Percentiles rank a stretch among this genome's conserved stretches.
Evolutionary conservation across 352 stramenopile species (phyloP).

Genomic region (Phytopythium kandeliae): DNA sequence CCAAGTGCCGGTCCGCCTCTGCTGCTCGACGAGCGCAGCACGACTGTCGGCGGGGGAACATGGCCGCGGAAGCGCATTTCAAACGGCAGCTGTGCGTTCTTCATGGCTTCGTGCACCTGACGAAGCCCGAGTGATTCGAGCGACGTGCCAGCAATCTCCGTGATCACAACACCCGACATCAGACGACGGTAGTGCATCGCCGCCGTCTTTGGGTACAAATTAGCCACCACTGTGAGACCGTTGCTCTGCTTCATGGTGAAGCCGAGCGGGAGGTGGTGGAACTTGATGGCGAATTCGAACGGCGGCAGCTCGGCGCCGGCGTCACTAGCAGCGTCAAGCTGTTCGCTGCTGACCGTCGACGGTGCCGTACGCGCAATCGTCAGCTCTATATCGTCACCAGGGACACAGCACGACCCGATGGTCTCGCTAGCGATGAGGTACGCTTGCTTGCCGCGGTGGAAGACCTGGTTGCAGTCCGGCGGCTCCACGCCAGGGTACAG

Average conservation of each 20-base stretch:
- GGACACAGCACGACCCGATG: constrained; percentile 43
- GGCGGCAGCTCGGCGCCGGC: constrained; percentile 4
- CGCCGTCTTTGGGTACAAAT: constrained; percentile 77
- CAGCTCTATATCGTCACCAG: constrained; percentile 65
- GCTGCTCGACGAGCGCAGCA: background rate
- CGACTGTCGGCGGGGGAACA: background rate
- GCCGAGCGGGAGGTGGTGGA: constrained; percentile 79
- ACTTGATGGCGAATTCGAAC: constrained; percentile 72
- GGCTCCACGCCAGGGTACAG: constrained; percentile 58
- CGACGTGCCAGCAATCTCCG: constrained; percentile 57
- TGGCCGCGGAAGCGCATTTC: constrained; percentile 54
- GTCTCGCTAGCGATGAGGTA: constrained; percentile 38
- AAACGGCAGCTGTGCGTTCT: constrained; percentile 63
- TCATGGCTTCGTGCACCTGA: constrained; percentile 82
- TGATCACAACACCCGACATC: constrained; percentile 58
- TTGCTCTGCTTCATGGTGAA: constrained; percentile 82
- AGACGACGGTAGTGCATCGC: constrained; percentile 73
- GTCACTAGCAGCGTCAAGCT: constrained; percentile 13
- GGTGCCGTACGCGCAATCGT: constrained; percentile 19
- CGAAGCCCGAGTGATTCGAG: constrained; percentile 64
- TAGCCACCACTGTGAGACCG: constrained; percentile 63
- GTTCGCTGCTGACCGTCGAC: constrained; percentile 19
- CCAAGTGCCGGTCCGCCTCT: background rate
- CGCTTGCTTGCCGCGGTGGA: constrained; percentile 54
- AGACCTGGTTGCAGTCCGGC: constrained; percentile 71